Percentiles rank a stretch among this genome's conserved stretches.
These are phyloP conservation scores for Crithidia bombi DNA, from an alignment of 208 protist species.

Conservation along the genomic window DNA sequence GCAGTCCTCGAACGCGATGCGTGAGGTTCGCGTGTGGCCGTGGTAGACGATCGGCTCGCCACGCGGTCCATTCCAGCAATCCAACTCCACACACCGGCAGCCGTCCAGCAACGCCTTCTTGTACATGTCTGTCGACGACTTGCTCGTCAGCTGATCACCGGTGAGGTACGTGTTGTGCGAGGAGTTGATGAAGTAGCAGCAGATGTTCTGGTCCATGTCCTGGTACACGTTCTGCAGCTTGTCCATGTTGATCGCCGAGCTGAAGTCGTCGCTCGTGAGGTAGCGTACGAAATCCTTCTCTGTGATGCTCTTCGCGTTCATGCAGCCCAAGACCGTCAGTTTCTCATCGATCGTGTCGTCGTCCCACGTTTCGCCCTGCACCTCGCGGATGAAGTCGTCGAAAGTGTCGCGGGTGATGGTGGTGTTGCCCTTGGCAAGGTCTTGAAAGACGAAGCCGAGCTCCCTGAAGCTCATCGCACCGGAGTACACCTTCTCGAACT, in stretches of 20 bases:
- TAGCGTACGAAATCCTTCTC: slow-evolving; percentile 52
- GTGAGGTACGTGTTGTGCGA: slow-evolving; percentile 97
- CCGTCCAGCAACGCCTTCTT: slow-evolving; percentile 69
- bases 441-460: slow-evolving; percentile 56
- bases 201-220: slow-evolving; percentile 86
- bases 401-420: slow-evolving; percentile 60
- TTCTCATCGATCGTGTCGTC: slow-evolving; percentile 43
- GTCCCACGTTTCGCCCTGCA: slow-evolving; percentile 50
- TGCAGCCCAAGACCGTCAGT: slow-evolving; percentile 42
- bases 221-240: slow-evolving; percentile 58
- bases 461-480: slow-evolving; percentile 50
- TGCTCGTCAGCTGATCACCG: slow-evolving; percentile 90
- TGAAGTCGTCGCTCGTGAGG: slow-evolving; percentile 42
- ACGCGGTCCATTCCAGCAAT: slow-evolving; percentile 81
- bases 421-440: slow-evolving; percentile 20
- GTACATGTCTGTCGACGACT: slow-evolving; percentile 67
- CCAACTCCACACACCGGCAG: slow-evolving; percentile 84
- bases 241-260: slow-evolving; percentile 36
- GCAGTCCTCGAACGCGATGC: slow-evolving; percentile 68
- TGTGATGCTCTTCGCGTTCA: slow-evolving; percentile 35
- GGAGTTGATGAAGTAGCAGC: slow-evolving; percentile 91
- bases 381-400: slow-evolving; percentile 42
- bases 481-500: slow-evolving; percentile 58
- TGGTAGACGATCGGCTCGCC: slow-evolving; percentile 85
- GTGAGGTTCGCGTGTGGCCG: slow-evolving; percentile 77